Evolutionary conservation across 78 protist genomes (phyloP), one percentile per base, ranked within the genome.

Genomic region (Cavenderia fasciculata): DNA sequence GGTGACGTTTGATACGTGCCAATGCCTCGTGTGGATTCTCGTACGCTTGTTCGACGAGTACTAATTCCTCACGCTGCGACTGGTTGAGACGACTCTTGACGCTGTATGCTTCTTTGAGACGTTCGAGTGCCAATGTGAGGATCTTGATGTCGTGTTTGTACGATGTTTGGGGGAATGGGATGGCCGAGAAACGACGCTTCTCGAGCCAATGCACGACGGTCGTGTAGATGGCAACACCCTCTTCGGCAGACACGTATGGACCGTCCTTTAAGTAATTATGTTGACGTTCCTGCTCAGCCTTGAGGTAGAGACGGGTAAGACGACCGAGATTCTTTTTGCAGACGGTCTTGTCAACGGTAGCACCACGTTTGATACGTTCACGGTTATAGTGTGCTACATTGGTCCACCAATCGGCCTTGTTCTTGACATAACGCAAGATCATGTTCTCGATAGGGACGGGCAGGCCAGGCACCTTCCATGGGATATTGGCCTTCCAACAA

Each of bases 321-420:
- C 99, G 95, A n/a, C 99, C 99, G 1, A 99, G 96, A 89, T 99
- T 99, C 97, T 99, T 99, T 87, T 96, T 94, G 92, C 94, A 75
- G 21, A 97, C 99, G 2, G 98, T 97, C 93, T 99, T 99, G 94
- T 99, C 99, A 47, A 98, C 99, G 7, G 99, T 97, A 4, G 98
- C 99, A 23, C 99, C 99, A 18, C 99, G 95, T 12, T 88, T 46
- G 65, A 99, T 97, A 31, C 99, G 98, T 91, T 98, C 99, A n/a
- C 99, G 96, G 77, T 98, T 96, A 94, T 96, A 97, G 87, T 99
- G 99, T 18, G 99, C 97, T 0, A 95, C 97, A 71, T 96, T 94
- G 25, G 99, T 98, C 99, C 99, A 99, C 99, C 99, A 98, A 84
- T 99, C 99, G 10, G 99, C 99, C 96, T 98, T 99, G 69, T 71